These are phyloP conservation scores for Vaccinium darrowii DNA, from an alignment of 148 eudicot genomes.

Conservation along the genomic window DNA sequence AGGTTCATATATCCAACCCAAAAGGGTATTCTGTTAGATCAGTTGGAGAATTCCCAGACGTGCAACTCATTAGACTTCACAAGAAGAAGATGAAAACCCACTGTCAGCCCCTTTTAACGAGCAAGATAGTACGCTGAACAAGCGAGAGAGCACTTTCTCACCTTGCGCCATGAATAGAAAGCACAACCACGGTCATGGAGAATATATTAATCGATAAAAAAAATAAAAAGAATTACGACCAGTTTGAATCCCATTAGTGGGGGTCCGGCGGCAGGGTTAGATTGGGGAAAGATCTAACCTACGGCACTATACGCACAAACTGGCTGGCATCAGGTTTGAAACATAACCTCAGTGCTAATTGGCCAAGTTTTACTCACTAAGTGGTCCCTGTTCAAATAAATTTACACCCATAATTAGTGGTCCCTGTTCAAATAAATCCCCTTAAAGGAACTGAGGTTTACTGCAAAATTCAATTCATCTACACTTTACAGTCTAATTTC, in stretches of 20 bases:
- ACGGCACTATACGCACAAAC: not conserved
- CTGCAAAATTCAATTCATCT: not conserved
- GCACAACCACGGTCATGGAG: not conserved
- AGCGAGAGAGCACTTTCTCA: not conserved
- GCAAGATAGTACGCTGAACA: not conserved
- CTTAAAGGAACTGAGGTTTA: not conserved
- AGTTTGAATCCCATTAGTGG: not conserved
- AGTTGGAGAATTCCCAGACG: not conserved
- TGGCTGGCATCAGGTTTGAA: not conserved
- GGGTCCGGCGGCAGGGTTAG: not conserved
- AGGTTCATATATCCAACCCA: not conserved
- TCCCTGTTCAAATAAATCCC: too few relatives aligned
- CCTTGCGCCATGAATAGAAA: not conserved
- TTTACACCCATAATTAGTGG: not conserved
- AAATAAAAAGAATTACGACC: not conserved
- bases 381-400: not conserved
- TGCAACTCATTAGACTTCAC: not conserved
- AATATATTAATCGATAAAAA: not conserved
- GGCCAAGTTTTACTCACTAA: too few relatives aligned
- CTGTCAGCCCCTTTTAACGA: not conserved
- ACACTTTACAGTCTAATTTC: not conserved
- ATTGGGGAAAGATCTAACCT: not conserved
- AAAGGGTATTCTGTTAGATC: not conserved
- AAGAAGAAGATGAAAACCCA: not conserved
- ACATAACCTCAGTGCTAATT: not conserved